Percentiles rank a stretch among this genome's conserved stretches.
These are phyloP conservation scores for Flaveria sonorensis DNA, from an alignment of 129 eudicot genomes.

Conservation along the genomic window DNA sequence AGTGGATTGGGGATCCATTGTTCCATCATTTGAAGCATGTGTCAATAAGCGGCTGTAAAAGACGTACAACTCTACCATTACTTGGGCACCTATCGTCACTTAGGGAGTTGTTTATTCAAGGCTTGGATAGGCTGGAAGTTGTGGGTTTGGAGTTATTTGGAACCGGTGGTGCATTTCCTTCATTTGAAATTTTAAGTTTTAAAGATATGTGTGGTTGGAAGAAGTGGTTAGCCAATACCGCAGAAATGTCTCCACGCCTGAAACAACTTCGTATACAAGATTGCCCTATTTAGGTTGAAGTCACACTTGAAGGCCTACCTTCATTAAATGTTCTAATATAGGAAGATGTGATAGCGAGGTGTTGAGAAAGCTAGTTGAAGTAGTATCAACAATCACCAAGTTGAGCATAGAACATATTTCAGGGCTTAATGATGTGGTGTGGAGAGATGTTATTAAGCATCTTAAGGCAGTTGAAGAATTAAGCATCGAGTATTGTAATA, in stretches of 20 bases:
- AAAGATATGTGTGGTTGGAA: background rate
- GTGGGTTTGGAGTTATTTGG: background rate
- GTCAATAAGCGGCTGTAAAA: background rate
- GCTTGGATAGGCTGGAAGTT: background rate
- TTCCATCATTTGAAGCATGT: background rate
- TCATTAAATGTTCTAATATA: background rate
- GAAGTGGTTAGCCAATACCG: background rate
- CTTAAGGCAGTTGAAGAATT: conserved; percentile 10
- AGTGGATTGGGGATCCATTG: background rate
- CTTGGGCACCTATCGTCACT: background rate
- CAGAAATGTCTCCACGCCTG: background rate
- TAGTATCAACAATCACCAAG: background rate
- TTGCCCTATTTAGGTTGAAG: background rate
- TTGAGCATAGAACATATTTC: background rate
- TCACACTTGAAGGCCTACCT: background rate
- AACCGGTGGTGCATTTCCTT: background rate
- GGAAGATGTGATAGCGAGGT: background rate
- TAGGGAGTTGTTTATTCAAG: background rate
- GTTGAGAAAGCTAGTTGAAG: background rate
- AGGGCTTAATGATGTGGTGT: conserved; percentile 10
- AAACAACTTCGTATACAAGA: background rate
- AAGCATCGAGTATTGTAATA: background rate
- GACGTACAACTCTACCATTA: background rate
- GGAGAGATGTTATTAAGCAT: conserved; percentile 17
- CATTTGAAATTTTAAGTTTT: background rate